phyloP scores from a whole-genome alignment of 768 basidiomycete species.

The Asterophora lycoperdoides region DNA sequence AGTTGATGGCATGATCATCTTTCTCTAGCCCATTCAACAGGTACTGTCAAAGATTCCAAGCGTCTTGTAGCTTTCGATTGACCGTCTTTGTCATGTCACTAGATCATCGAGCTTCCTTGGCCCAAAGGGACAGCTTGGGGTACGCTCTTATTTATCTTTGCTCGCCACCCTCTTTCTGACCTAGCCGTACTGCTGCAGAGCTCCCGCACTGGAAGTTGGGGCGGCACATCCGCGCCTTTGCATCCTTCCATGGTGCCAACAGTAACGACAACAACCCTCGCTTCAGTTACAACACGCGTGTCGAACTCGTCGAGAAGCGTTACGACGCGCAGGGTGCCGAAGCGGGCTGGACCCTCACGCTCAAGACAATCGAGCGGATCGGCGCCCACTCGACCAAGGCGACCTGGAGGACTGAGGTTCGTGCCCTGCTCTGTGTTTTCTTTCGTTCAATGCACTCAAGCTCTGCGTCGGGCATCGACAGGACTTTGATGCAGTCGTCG shows the following conservation, averaged over 20 bases:
- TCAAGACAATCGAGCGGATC: conserved; percentile 26
- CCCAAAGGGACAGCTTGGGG: conserved; percentile 31
- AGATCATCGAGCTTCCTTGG: conserved; percentile 28
- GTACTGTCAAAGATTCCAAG: neutral
- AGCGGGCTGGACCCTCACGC: conserved; percentile 31
- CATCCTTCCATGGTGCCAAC: conserved; percentile 38
- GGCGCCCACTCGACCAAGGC: conserved; percentile 21
- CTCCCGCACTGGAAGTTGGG: conserved; percentile 30
- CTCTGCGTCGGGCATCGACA: conserved; percentile 3
- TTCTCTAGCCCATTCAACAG: conserved; percentile 24
- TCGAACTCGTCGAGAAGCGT: conserved; percentile 41
- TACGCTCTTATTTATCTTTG: conserved; percentile 10
- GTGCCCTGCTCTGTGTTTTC: neutral
- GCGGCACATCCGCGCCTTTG: conserved; percentile 39
- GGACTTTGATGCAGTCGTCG: conserved; percentile 33
- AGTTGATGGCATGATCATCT: neutral
- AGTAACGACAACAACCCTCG: conserved; percentile 37
- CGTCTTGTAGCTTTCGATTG: neutral
- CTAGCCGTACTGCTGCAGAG: conserved; percentile 15
- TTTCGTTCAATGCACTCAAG: no score
- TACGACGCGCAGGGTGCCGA: conserved; percentile 25
- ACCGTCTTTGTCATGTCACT: neutral
- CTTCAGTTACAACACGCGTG: conserved; percentile 43
- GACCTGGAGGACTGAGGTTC: conserved; percentile 2
- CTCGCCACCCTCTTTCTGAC: no score